Base-by-base conservation (phyloP, 2,329 filamentous ascomycete species). In the Beauveria caledonica region DNA sequence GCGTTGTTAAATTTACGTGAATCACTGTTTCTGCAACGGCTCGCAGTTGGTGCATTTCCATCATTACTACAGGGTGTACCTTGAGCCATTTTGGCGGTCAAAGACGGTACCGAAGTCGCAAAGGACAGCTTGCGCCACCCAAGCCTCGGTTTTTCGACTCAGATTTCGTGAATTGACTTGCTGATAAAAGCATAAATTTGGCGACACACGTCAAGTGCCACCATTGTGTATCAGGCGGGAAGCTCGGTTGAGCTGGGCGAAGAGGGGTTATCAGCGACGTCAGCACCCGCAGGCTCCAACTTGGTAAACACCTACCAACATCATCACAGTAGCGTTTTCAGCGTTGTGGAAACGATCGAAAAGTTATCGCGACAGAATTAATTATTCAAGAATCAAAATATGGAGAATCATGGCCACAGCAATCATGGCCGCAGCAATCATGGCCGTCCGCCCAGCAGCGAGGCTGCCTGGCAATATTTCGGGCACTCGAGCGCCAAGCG, bases 401-500 rank as follows among this genome's bases (percentile, higher is more conserved):
- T 60, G 58, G 58, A 60, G 13, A 52, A 39, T 6, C 11, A 13
- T 5, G 8, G 19, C 9, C 3, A 11, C 27, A 11, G 23, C 1
- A 56, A 40, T 15, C 7, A 33, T 3, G 48, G 25, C 5, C 25
- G 25, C 19, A 15, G 21, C 3, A 55, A 33, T 17, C 8, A 25
- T 1, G 40, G 58, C 44, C 17, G 19, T 25, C 45, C 58, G 29
- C 2, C 33, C 1, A 36, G 45, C 21, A 53, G 58, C 51, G 58
- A 56, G 45, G 51, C 52, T 9, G 52, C 44, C 9, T n/a, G 58
- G 11, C 51, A 60, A 15, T 60, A 60, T 33, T 77, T 78, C 63
- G 63, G 71, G 8, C 77, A 81, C 67, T 73, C 74, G 3, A 68
- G 68, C 19, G 78, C 67, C 23, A 68, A 69, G 50, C 73, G 76